Base-by-base conservation (phyloP, 1,284 basidiomycete genomes). In the Puccinia coronata region DNA sequence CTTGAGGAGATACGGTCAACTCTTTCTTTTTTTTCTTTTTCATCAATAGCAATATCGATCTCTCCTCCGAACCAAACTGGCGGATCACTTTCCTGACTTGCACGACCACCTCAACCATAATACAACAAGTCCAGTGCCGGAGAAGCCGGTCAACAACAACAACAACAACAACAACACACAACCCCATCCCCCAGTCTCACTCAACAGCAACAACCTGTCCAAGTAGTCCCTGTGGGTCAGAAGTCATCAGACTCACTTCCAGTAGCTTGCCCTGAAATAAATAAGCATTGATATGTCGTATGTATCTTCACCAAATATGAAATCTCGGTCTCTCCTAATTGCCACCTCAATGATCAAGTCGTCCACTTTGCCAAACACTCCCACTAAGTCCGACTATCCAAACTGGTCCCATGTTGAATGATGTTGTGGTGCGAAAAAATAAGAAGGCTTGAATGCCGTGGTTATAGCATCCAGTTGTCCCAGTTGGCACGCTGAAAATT, bases 31-130 rank as follows among this genome's bases (percentile, higher is more conserved):
- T 41, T 18, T 34, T 8, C 28, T 49, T 69, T 47, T 34, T 25
- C 49, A 20, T 28, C 9, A 49, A 43, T 31, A 79, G 77, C 49
- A 69, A 79, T 79, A 79, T 55, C 31, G 53, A 8, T 51, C 65
- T 5, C 41, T 71, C 12, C 55, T 79, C 4, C 34, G 69, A 41
- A 61, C 16, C n/a, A 67, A 79, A 55, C 51, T 79, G 20, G 67
- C 51, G 6, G 65, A 79, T 25, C n/a, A 57, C 25, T 79, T 79
- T 71, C 77, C 77, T 47, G 77, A 79, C 18, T 43, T 79, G 36
- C 34, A 51, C 28, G n/a, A 63, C 0, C 57, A 75, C 3, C 57
- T 75, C 6, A 63, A 63, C n/a, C 0, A 23, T 4, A 31, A 14
- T n/a, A 25, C 71, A 1, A 18, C 1, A 16, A 73, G 36, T 53